Percentiles rank a stretch among this genome's conserved stretches.
phyloP scores from a whole-genome alignment of 2,329 filamentous ascomycete species.

The Diplodia scrobiculata region DNA sequence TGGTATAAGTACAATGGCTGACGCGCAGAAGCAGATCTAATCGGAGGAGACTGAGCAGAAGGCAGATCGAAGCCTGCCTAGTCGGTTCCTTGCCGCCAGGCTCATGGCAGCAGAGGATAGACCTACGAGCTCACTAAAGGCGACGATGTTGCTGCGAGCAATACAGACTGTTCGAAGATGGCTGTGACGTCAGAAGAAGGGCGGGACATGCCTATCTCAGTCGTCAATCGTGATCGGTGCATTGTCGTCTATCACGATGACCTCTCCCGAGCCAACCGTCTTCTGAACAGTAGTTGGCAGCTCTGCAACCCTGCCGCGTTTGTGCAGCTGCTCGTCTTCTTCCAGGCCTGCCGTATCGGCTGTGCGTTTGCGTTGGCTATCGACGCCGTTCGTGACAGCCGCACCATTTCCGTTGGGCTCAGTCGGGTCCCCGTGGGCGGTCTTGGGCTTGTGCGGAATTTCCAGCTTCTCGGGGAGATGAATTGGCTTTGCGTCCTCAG shows the following conservation, averaged over 20 bases:
- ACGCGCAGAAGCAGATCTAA: conserved; percentile 22
- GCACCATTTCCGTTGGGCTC: conserved; percentile 40
- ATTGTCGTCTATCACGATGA: conserved; percentile 41
- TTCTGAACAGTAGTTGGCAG: conserved; percentile 31
- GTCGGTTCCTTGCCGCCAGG: not conserved
- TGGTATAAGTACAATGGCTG: conserved; percentile 24
- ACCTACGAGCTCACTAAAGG: conserved; percentile 2
- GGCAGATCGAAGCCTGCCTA: not conserved
- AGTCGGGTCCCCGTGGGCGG: conserved; percentile 29
- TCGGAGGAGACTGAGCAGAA: conserved; percentile 1
- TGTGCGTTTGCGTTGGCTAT: conserved; percentile 50
- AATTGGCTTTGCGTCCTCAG: conserved; percentile 57
- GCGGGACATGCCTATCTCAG: conserved; percentile 24
- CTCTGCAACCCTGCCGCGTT: conserved; percentile 47
- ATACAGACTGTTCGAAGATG: not conserved
- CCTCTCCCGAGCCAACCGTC: conserved; percentile 42
- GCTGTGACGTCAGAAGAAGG: conserved; percentile 12
- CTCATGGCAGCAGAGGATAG: conserved; percentile 1
- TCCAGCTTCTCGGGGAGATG: conserved; percentile 51
- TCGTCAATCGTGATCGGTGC: conserved; percentile 44
- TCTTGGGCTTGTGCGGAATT: conserved; percentile 53
- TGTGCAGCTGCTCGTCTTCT: conserved; percentile 42
- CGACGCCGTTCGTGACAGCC: conserved; percentile 38
- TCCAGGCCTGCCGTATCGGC: conserved; percentile 48
- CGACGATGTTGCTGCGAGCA: not conserved